Evolutionary conservation across 306 rosid species (phyloP), one percentile per base, ranked within the genome.

Genomic region (Senna tora): DNA sequence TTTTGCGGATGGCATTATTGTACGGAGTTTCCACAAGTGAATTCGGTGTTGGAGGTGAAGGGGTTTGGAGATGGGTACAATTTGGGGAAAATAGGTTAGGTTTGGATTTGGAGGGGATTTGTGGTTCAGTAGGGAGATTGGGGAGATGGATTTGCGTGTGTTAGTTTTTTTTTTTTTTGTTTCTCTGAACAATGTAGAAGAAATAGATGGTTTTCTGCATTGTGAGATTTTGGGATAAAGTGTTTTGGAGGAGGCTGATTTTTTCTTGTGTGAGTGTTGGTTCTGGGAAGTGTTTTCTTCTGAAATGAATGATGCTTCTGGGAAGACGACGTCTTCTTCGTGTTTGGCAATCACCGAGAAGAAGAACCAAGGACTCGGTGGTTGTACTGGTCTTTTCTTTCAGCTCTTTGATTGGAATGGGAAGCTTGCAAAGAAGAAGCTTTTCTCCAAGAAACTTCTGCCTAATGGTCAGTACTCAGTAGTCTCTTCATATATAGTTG

Each of bases 331-430:
- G n/a, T n/a, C n/a, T n/a, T 68, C 77, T 65, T 78, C 89, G 10
- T 83, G 72, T 80, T 81, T 93, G 70, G 87, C 89, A 5, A 85
- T 93, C 45, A 41, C 89, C 1, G 98, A 93, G 79, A 91, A 83
- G 86, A 81, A 84, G 75, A 79, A 75, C 32, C 93, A 78, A 17
- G 85, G 72, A 63, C 87, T 87, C 15, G 97, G 96, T 76, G 98
- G 97, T 58, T 93, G 97, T 67, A 84, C 67, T 54, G 96, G 98
- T 20, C 87, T 93, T 79, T 88, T 93, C 97, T 87, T 88, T 72
- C 97, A 93, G 84, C 97, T 93, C 66, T 81, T 93, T 62, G 96
- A 93, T 75, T 93, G 96, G 98, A 93, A 93, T 83, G 82, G 87
- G 55, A 84, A 80, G 73, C 85, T 93, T 30, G 83, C 91, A 57